phyloP scores from a whole-genome alignment of 306 rosid species.

The Hylodesmum podocarpum region DNA sequence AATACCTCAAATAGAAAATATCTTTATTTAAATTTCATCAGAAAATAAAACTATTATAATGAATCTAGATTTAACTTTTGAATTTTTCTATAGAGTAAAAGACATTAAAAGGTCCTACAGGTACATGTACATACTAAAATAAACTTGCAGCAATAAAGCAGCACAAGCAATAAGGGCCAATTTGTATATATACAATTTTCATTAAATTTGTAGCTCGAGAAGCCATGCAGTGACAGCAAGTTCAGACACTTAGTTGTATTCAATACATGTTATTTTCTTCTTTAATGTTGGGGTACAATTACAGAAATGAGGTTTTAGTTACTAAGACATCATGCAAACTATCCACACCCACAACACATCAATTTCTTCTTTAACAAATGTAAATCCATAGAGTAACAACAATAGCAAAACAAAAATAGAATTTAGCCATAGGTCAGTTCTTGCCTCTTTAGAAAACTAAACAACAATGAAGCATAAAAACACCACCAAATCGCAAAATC shows the following conservation, averaged over 20 bases:
- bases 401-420: conserved; percentile 3
- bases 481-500: too few species aligned
- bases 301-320: neutral
- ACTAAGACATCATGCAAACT: neutral
- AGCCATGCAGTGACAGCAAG: neutral
- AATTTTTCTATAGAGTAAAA: too few species aligned
- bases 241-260: neutral
- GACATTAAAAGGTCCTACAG: too few species aligned
- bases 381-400: neutral
- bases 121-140: too few species aligned
- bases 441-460: too few species aligned
- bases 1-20: too few species aligned
- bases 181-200: neutral
- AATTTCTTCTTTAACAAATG: neutral
- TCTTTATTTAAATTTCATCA: too few species aligned
- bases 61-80: too few species aligned
- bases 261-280: neutral
- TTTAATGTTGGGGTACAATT: neutral
- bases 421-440: too few species aligned
- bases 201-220: neutral
- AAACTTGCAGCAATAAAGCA: neutral
- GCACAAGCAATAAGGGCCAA: neutral
- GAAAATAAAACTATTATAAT: too few species aligned
- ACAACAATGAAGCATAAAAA: too few species aligned
- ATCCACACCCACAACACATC: neutral